Evolutionary conservation across 345 rosid species (phyloP).

Genomic region (Nephelium lappaceum): DNA sequence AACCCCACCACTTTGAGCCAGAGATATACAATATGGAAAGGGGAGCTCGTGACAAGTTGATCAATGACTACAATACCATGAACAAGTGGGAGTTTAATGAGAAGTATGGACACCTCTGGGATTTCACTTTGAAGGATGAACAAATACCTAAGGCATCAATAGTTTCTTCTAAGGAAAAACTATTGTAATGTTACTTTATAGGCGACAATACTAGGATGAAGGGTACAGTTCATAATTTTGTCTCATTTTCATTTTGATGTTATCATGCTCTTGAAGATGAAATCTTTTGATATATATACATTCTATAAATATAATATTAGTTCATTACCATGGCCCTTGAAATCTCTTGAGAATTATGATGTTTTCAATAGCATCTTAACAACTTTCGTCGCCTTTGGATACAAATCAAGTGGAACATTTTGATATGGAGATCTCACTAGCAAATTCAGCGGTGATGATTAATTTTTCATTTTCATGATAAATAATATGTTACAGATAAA

Average conservation of each 20-base stretch:
- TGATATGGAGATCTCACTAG: neutral
- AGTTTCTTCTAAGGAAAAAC: conserved; percentile 11
- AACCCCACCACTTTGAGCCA: conserved; percentile 93
- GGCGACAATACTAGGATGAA: neutral
- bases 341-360: conserved; percentile 1
- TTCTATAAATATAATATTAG: neutral
- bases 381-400: neutral
- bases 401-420: neutral
- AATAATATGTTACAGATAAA: no score
- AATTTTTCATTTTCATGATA: no score
- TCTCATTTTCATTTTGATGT: neutral
- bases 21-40: conserved; percentile 86
- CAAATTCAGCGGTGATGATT: neutral
- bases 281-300: neutral
- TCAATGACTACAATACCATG: conserved; percentile 83
- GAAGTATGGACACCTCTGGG: conserved; percentile 93
- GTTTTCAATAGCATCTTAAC: neutral
- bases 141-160: conserved; percentile 58
- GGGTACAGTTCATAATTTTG: conserved; percentile 1
- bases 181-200: conserved; percentile 10
- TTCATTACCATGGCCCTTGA: neutral
- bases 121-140: conserved; percentile 67
- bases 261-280: conserved; percentile 10
- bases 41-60: conserved; percentile 88
- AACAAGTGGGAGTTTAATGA: conserved; percentile 91